Base-by-base conservation (phyloP, 2,329 filamentous ascomycete species). In the Aspergillus uvarum region DNA sequence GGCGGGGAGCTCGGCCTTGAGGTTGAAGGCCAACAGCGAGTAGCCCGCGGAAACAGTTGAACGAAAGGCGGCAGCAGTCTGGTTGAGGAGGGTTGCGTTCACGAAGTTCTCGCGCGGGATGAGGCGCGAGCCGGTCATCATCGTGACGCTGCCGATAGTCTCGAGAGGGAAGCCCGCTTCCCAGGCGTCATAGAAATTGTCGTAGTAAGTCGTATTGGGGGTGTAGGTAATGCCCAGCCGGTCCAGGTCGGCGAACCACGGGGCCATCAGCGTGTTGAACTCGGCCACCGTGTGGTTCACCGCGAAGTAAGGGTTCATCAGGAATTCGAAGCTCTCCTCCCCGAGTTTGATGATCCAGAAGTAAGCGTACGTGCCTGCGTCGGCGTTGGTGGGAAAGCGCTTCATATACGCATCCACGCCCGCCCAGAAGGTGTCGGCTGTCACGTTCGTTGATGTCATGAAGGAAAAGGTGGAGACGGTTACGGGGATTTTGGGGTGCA, bases 91-190 rank as follows among this genome's bases (percentile, higher is more conserved):
- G 4, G 59, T 35, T 2, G 61, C 50, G 51, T 68, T 64, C 19
- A 68, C 68, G 67, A 69, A 77, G 61, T 76, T 76, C 16, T 59
- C 62, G 29, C 68, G 65, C 2, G 75, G 75, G 59, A 77, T 73
- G 6, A 77, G 73, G 24, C 75, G 74, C 5, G 69, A 72, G 29
- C 65, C 65, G 2, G 70, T 71, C 58, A 65, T 63, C 67, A 67
- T 64, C 47, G 51, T 51, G 3, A 65, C 61, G 1, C 59, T 61
- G 12, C 60, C 68, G 35, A 66, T 70, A 2, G 52, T 60, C 53
- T 67, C 69, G 10, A 72, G 67, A 1, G 71, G 69, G 63, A 72
- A 73, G 8, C 66, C 69, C 11, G 64, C 66, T 1, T 53, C 48
- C 70, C 70, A 73, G 42, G 61, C 71, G 26, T 65, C 65, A 59